Evolutionary conservation across 306 rosid genomes (phyloP).

Genomic region (Oemleria cerasiformis): DNA sequence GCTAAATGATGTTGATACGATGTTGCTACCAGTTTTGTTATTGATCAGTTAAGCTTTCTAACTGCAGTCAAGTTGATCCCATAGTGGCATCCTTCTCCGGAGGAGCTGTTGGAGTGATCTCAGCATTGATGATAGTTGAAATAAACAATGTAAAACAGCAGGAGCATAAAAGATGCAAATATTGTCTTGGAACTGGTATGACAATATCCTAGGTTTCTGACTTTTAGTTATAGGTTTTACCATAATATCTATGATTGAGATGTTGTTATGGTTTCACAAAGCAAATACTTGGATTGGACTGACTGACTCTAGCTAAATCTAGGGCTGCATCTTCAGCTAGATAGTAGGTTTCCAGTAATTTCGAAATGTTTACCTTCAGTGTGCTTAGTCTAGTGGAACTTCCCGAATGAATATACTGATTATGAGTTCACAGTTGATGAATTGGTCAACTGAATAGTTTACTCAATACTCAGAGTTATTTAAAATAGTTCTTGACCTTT

Average conservation of each 20-base stretch:
- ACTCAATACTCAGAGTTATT: no score
- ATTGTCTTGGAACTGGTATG: conserved; percentile 96
- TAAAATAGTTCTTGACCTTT: not conserved
- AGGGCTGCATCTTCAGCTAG: not conserved
- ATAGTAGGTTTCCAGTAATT: not conserved
- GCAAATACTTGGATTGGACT: not conserved
- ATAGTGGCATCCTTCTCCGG: conserved; percentile 98
- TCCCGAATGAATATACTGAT: not conserved
- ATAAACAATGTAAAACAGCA: conserved; percentile 91
- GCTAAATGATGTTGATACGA: conserved; percentile 10
- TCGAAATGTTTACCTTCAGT: no score
- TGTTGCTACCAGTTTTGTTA: conserved; percentile 13
- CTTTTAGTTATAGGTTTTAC: not conserved
- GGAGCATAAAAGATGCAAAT: conserved; percentile 96
- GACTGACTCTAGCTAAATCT: not conserved
- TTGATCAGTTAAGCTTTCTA: conserved; percentile 19
- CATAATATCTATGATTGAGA: conserved; percentile 1
- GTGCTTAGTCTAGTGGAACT: no score
- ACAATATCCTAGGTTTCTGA: not conserved
- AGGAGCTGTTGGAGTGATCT: conserved; percentile 96
- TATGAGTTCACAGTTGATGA: not conserved
- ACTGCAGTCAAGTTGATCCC: conserved; percentile 93
- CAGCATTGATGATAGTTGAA: conserved; percentile 96
- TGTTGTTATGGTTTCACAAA: not conserved
- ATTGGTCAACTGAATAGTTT: not conserved